Evolutionary conservation across 2,329 filamentous ascomycete genomes (phyloP).

Genomic region (Cadophora gregata): DNA sequence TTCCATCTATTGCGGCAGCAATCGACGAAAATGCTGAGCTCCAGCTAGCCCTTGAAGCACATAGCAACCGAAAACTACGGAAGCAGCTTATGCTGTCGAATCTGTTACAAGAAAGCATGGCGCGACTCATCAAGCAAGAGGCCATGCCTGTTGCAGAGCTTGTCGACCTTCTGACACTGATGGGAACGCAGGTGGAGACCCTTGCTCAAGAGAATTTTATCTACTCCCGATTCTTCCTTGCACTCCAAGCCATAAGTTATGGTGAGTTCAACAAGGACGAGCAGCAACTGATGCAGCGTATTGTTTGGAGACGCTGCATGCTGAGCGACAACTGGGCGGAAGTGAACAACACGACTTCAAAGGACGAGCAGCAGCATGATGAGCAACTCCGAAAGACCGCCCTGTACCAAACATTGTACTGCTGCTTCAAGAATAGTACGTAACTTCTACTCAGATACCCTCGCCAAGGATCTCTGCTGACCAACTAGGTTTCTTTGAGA

Average conservation of each 20-base stretch:
- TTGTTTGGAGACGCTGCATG: slow-evolving; percentile 90
- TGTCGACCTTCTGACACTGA: slow-evolving; percentile 81
- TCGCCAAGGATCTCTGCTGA: slow-evolving; percentile 13
- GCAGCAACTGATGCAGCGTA: slow-evolving; percentile 58
- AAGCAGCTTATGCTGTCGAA: slow-evolving; percentile 70
- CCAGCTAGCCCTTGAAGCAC: slow-evolving; percentile 73
- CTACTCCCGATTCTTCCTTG: slow-evolving; percentile 69
- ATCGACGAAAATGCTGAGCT: slow-evolving; percentile 82
- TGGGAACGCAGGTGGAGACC: slow-evolving; percentile 52
- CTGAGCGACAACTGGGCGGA: slow-evolving; percentile 83
- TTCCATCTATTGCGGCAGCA: slow-evolving; percentile 69
- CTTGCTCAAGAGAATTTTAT: slow-evolving; percentile 53
- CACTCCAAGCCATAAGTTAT: slow-evolving; percentile 50
- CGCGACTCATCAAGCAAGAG: slow-evolving; percentile 72
- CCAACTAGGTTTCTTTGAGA: slow-evolving; percentile 48
- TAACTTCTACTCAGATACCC: slow-evolving; percentile 37
- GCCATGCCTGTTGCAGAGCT: slow-evolving; percentile 69
- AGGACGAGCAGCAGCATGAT: slow-evolving; percentile 72
- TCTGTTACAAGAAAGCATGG: slow-evolving; percentile 74
- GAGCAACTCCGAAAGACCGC: slow-evolving; percentile 68
- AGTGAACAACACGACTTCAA: slow-evolving; percentile 78
- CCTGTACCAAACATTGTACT: slow-evolving; percentile 69
- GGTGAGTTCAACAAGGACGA: slow-evolving; percentile 62
- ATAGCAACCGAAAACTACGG: slow-evolving; percentile 57
- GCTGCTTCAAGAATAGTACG: slow-evolving; percentile 70